A percentile compares a stretch with the other conserved stretches of the same genome.
Conservation (phyloP, 306 rosid species). For the Casuarina cunninghamiana region DNA sequence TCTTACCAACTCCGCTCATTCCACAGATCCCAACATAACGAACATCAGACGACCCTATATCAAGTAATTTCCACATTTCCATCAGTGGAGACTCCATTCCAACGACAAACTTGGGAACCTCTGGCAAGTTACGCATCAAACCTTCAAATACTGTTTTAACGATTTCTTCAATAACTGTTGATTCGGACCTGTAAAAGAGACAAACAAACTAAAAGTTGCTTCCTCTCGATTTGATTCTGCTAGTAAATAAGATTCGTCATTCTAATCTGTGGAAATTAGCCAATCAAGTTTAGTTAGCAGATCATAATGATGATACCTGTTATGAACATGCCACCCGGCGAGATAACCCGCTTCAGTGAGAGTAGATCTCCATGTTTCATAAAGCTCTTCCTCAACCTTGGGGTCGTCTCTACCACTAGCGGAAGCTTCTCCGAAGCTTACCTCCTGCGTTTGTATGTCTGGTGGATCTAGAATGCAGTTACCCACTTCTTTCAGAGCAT, state of each 20-base stretch:
- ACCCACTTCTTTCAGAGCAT: no score
- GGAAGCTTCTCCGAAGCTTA: background rate
- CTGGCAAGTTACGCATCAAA: no score
- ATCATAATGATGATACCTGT: background rate
- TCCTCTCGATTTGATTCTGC: no score
- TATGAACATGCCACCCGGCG: background rate
- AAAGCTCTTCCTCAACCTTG: background rate
- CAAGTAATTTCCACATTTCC: background rate
- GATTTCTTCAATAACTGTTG: no score
- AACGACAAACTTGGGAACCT: background rate
- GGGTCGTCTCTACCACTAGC: background rate
- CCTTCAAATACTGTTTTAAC: no score
- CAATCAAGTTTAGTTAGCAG: no score
- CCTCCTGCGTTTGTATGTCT: background rate
- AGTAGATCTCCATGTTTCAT: background rate
- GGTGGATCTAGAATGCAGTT: no score
- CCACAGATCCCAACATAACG: no score
- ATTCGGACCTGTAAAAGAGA: no score
- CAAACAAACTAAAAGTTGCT: no score
- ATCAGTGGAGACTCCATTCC: background rate
- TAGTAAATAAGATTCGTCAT: background rate
- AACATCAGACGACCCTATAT: background rate
- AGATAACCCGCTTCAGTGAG: no score
- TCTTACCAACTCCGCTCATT: background rate
- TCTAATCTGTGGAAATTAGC: no score